Conservation (phyloP, 805 yeast genomes). For the Saccharomycopsis malanga region DNA sequence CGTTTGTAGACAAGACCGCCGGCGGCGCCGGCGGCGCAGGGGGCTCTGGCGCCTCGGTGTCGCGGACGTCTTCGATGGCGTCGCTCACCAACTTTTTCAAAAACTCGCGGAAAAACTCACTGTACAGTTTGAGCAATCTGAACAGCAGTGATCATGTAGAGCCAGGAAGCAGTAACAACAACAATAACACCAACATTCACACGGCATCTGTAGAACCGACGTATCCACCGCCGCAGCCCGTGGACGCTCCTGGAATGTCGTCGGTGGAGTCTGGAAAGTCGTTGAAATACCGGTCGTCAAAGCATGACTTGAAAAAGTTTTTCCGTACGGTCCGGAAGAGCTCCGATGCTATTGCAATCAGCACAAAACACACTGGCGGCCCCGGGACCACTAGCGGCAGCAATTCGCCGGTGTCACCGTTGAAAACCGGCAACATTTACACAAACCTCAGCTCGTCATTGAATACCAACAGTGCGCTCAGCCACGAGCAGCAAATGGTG, state of each 20-base stretch:
- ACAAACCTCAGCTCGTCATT: slow-evolving; percentile 10
- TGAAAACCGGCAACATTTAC: slow-evolving; percentile 6
- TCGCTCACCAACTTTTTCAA: slow-evolving; percentile 69
- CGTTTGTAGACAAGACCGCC: background rate
- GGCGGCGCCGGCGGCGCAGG: background rate
- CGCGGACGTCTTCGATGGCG: slow-evolving; percentile 74
- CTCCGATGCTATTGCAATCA: background rate
- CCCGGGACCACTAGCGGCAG: slow-evolving; percentile 2
- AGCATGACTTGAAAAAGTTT: slow-evolving; percentile 20
- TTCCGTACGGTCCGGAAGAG: slow-evolving; percentile 5
- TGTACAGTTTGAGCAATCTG: slow-evolving; percentile 3
- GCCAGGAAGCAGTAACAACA: background rate
- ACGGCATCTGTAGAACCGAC: slow-evolving; percentile 20
- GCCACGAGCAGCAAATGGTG: slow-evolving; percentile 28
- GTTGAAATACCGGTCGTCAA: slow-evolving; percentile 14
- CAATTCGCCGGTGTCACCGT: slow-evolving; percentile 1
- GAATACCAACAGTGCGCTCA: slow-evolving; percentile 8
- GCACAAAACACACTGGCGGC: background rate
- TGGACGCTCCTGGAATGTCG: slow-evolving; percentile 2
- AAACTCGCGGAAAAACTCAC: slow-evolving; percentile 26
- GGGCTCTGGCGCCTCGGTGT: slow-evolving; percentile 24
- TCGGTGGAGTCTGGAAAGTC: slow-evolving; percentile 3
- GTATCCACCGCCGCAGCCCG: slow-evolving; percentile 22
- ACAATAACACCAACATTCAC: slow-evolving; percentile 24
- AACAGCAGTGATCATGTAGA: background rate